These are phyloP conservation scores for Solanum chilense DNA, from an alignment of 257 asterid species.

Conservation along the genomic window DNA sequence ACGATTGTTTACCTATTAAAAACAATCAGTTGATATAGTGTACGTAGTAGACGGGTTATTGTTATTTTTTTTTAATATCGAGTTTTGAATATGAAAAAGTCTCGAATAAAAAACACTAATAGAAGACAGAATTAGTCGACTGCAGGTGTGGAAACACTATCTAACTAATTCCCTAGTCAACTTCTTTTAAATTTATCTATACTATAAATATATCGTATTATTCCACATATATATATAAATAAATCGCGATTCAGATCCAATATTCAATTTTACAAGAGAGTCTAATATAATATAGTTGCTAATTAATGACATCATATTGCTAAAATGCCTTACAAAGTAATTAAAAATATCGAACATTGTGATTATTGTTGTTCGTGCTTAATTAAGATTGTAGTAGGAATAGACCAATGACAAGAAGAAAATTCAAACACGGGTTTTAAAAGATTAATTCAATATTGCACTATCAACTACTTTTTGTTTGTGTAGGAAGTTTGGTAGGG, in stretches of 20 bases:
- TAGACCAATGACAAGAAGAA: background rate
- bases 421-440: background rate
- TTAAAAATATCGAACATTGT: background rate
- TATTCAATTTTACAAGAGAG: background rate
- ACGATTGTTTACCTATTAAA: background rate
- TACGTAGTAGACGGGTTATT: no score
- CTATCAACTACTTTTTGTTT: background rate
- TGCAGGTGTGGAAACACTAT: background rate
- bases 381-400: background rate
- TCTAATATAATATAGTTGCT: background rate
- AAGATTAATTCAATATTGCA: background rate
- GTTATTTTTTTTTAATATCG: no score
- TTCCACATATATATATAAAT: background rate
- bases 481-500: background rate
- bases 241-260: background rate
- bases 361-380: background rate
- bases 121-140: no score
- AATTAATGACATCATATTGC: background rate
- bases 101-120: no score
- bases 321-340: background rate
- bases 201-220: background rate
- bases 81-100: no score
- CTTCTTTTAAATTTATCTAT: background rate
- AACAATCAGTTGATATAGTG: background rate
- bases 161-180: background rate